phyloP scores from a whole-genome alignment of 2,329 filamentous ascomycete species.

The Aspergillus neotritici region DNA sequence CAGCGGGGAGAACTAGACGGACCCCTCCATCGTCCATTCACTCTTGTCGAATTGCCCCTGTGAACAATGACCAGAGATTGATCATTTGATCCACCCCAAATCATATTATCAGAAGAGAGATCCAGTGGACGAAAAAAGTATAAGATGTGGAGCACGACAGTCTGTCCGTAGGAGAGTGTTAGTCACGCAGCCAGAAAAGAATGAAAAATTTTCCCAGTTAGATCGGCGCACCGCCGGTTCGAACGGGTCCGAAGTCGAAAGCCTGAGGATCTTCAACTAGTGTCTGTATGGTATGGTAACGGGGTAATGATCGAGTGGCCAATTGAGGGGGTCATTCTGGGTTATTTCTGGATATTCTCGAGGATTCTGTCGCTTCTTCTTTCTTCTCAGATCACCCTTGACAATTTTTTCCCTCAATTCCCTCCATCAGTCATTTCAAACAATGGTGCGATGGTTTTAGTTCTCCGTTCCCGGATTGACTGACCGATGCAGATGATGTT shows the following conservation, averaged over 20 bases:
- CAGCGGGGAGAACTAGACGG: neutral
- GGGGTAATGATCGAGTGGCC: constrained; percentile 5
- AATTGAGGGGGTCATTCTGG: too few relatives aligned
- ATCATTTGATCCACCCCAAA: neutral
- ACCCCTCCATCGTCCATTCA: too few relatives aligned
- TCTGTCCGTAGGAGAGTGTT: constrained; percentile 5
- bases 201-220: constrained; percentile 5
- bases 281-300: constrained; percentile 17
- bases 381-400: too few relatives aligned
- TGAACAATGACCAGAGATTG: too few relatives aligned
- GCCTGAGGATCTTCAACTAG: constrained; percentile 25
- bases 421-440: too few relatives aligned
- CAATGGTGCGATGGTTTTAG: neutral
- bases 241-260: constrained; percentile 9
- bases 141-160: too few relatives aligned
- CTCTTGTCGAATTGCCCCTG: too few relatives aligned
- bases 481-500: too few relatives aligned
- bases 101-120: neutral
- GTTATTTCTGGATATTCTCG: too few relatives aligned
- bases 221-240: constrained; percentile 6
- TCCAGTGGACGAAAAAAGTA: too few relatives aligned
- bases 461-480: constrained; percentile 11
- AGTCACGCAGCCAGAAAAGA: neutral
- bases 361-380: too few relatives aligned
- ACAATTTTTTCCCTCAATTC: too few relatives aligned